Conservation (phyloP, 1,284 basidiomycete genomes). For the Cystobasidium sp. region DNA sequence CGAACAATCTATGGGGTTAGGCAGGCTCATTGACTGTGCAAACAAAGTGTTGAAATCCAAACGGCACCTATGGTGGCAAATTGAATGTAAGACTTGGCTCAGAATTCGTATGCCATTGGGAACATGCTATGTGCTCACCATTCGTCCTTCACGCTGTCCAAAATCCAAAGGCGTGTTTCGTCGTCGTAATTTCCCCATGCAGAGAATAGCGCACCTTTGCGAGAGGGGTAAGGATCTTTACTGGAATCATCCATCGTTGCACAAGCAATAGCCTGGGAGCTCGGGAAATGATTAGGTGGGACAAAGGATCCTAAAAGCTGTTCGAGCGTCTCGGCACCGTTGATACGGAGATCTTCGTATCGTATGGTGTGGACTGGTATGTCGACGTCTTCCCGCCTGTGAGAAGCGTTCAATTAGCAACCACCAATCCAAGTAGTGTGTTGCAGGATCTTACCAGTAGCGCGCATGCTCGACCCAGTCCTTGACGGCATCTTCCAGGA, state of each 20-base stretch:
- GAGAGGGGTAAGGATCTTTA: slow-evolving; percentile 32
- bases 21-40: too few relatives aligned
- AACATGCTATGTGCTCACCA: slow-evolving; percentile 2
- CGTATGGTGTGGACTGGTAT: background rate
- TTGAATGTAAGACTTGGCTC: background rate
- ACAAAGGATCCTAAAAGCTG: slow-evolving; percentile 48
- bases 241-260: slow-evolving; percentile 1
- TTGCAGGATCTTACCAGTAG: too few relatives aligned
- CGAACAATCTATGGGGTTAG: too few relatives aligned
- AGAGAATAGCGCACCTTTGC: slow-evolving; percentile 27
- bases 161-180: slow-evolving; percentile 6
- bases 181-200: slow-evolving; percentile 22
- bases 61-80: background rate
- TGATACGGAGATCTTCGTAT: slow-evolving; percentile 38
- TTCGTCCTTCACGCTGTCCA: slow-evolving; percentile 6
- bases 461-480: too few relatives aligned
- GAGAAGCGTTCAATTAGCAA: background rate
- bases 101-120: background rate
- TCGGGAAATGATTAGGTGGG: slow-evolving; percentile 26
- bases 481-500: too few relatives aligned
- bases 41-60: too few relatives aligned
- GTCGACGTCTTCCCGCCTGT: background rate
- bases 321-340: slow-evolving; percentile 35
- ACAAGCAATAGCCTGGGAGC: background rate
- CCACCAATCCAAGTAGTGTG: background rate